Base-by-base conservation (phyloP, 1,284 basidiomycete species). In the Malassezia vespertilionis region DNA sequence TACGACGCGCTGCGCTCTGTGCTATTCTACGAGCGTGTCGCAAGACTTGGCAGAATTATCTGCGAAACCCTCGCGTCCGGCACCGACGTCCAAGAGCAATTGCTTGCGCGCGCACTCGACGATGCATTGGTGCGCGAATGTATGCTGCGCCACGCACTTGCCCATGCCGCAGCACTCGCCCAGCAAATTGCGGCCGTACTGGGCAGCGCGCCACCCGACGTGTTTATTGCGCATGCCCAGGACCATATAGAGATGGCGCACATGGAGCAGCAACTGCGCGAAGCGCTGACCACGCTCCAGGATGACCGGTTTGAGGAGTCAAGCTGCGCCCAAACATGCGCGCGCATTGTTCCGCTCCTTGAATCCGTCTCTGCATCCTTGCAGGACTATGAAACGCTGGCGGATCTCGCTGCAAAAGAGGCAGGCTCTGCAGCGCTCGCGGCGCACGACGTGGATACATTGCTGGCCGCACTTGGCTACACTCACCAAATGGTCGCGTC, bases 291-390 rank as follows among this genome's bases (percentile, higher is more conserved):
- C 33, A n/a, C 39, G 30, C 36, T 44, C 10, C 24, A 40, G 30
- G 14, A 39, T 32, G 43, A 33, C 26, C 21, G 14, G 20, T 44
- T 44, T 11, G 44, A 44, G 33, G 90, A 91, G 72, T 78, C 82
- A 72, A 88, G 93, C 58, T 95, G 89, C 71, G 86, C 84, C 12
- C 81, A 78, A 57, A 90, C 95, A 63, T 77, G 95, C 36, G 76
- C 78, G 80, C 30, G 27, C 4, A 57, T 65, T 28, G 56, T 60
- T 35, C 54, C 58, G 32, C 57, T 58, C 40, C 58, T 69, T 27
- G 66, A 69, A 32, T 55, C 58, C 10, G 59, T 67, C 12, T 54
- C 52, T 14, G 42, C 45, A 37, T 49, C 57, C 2, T 40, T 69
- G n/a, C n/a, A 75, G 82, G 63, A 83, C 82, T 54, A 71, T 77